These are phyloP conservation scores for Musa beccarii DNA, from an alignment of 176 grass and related monocot genomes.

Conservation along the genomic window DNA sequence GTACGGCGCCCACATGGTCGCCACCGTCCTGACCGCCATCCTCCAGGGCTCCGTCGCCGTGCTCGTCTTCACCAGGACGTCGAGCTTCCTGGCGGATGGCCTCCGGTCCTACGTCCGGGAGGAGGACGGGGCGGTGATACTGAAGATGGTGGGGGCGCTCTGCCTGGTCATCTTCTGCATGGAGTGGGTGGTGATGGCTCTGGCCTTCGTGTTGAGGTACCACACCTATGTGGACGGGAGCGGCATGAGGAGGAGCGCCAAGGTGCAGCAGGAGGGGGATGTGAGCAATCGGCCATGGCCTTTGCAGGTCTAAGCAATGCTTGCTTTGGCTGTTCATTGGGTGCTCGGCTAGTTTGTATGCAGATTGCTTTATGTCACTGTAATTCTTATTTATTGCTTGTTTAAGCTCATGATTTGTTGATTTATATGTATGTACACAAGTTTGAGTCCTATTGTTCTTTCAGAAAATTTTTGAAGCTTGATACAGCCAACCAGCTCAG, in stretches of 20 bases:
- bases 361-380: not conserved
- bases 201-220: constrained; percentile 21
- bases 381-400: no score
- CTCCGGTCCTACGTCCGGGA: constrained; percentile 8
- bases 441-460: no score
- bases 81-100: not conserved
- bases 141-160: constrained; percentile 8
- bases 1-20: constrained; percentile 15
- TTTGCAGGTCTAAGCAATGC: not conserved
- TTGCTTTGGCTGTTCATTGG: not conserved
- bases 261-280: not conserved
- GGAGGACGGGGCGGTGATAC: constrained; percentile 18
- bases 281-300: not conserved
- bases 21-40: constrained; percentile 20
- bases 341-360: not conserved
- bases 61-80: constrained; percentile 5
- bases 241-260: not conserved
- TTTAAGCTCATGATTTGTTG: no score
- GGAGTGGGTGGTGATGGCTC: constrained; percentile 17
- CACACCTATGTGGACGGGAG: not conserved
- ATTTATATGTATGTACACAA: no score
- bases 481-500: no score
- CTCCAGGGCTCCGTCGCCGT: constrained; percentile 12
- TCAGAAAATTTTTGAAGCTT: no score
- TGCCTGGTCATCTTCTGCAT: constrained; percentile 13